These are phyloP conservation scores for Aleurites moluccanus DNA, from an alignment of 441 rosid genomes.

Conservation along the genomic window DNA sequence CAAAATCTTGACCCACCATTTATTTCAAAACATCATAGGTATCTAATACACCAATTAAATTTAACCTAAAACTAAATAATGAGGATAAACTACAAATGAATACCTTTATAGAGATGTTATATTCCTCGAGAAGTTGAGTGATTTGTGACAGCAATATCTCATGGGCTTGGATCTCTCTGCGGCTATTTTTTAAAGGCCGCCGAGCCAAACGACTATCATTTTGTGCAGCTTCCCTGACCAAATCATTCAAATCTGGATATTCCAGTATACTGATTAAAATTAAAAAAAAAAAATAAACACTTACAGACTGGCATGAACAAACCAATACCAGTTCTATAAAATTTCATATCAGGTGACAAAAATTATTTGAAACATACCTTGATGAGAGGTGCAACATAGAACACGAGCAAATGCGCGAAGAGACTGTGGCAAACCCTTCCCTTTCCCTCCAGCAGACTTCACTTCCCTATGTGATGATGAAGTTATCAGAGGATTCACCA, in stretches of 20 bases:
- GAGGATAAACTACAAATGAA: conserved; percentile 1
- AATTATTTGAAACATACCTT: conserved; percentile 42
- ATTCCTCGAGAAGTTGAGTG: conserved; percentile 39
- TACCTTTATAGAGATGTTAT: conserved; percentile 56
- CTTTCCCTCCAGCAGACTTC: conserved; percentile 60
- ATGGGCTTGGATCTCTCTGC: conserved; percentile 68
- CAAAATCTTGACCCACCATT: not conserved
- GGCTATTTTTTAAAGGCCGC: conserved; percentile 47
- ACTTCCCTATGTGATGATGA: conserved; percentile 56
- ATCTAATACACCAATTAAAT: not conserved
- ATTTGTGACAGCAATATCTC: conserved; percentile 51
- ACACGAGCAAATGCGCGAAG: conserved; percentile 87
- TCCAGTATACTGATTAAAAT: not conserved
- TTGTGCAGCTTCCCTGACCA: conserved; percentile 64
- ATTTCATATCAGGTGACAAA: conserved; percentile 13
- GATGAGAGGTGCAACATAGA: conserved; percentile 49
- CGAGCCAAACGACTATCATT: conserved; percentile 83
- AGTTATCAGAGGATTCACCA: conserved; percentile 17
- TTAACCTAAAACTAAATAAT: not conserved
- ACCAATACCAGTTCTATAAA: conserved; percentile 19
- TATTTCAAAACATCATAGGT: not conserved
- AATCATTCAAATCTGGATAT: conserved; percentile 54
- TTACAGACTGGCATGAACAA: not conserved
- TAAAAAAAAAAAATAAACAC: conserved; percentile 13
- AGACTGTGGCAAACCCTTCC: conserved; percentile 79